Percentiles rank a stretch among this genome's conserved stretches.
Evolutionary conservation across 2,329 filamentous ascomycete species (phyloP).

Genomic region (Coniosporium tulheliwenetii): DNA sequence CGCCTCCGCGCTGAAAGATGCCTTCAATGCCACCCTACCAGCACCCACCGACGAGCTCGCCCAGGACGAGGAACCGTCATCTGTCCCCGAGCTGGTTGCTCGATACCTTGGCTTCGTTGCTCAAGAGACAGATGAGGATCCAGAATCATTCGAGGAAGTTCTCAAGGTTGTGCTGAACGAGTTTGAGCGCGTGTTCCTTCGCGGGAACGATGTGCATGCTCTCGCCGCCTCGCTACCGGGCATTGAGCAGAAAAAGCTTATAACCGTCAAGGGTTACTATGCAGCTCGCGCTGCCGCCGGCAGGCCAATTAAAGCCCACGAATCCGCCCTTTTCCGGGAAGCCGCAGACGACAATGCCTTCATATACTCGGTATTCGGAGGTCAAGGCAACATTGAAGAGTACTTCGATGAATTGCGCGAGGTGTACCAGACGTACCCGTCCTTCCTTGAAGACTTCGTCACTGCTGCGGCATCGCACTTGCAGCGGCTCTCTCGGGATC

Average conservation of each 20-base stretch:
- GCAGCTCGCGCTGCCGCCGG: constrained; percentile 70
- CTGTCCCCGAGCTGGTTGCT: constrained; percentile 78
- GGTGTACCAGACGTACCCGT: constrained; percentile 79
- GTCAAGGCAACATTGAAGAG: constrained; percentile 97
- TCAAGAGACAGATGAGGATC: constrained; percentile 80
- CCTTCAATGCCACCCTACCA: constrained; percentile 73
- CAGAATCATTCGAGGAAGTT: constrained; percentile 82
- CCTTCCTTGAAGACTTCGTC: constrained; percentile 78
- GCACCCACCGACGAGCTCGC: constrained; percentile 91
- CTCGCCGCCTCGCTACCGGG: constrained; percentile 73
- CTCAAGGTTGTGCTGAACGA: constrained; percentile 86
- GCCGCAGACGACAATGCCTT: constrained; percentile 69
- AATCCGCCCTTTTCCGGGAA: constrained; percentile 82
- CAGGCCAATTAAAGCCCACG: constrained; percentile 76
- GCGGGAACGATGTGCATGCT: constrained; percentile 91
- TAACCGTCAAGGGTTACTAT: constrained; percentile 84
- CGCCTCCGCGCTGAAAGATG: constrained; percentile 84
- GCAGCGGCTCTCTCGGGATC: constrained; percentile 68
- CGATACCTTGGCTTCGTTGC: constrained; percentile 87
- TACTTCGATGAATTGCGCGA: constrained; percentile 96
- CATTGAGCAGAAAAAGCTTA: constrained; percentile 82
- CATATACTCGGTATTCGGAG: constrained; percentile 89
- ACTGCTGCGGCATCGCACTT: constrained; percentile 69
- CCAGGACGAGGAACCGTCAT: constrained; percentile 98
- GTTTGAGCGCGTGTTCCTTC: constrained; percentile 88